Evolutionary conservation across 2,329 filamentous ascomycete species (phyloP), one percentile per base, ranked within the genome.

Genomic region (Trichothecium sympodiale): DNA sequence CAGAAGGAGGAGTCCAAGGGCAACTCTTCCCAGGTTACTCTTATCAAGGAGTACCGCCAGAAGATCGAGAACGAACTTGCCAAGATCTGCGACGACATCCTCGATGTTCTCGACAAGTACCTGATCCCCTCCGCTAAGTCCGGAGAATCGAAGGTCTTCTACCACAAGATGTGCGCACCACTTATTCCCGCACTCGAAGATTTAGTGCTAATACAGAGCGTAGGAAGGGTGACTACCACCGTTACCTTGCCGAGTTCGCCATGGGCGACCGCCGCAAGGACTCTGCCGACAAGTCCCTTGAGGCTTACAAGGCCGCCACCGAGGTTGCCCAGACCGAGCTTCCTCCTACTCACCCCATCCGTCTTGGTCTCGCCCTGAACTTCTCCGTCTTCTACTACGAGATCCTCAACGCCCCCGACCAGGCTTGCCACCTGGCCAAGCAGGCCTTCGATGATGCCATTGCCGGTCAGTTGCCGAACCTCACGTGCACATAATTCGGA

Each of bases 361-460:
- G 89, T 56, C 85, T 96, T 48, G 89, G 89, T 64, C 82, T 96
- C 55, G 89, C 89, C 50, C 80, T 96, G 53, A 96, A 95, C 82
- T 95, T 96, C 79, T 94, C 88, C 47, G 88, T 95, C 57, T 96
- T 95, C 77, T 96, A 96, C 81, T 98, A 98, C 65, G 91, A 98
- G 79, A 98, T 96, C 62, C 75, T 96, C 56, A 98, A 96, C 75
- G 87, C 89, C 30, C 89, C 89, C 46, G 91, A 96, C 64, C 89
- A 93, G 71, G 89, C 88, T 59, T 95, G 89, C 80, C 88, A 94
- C 65, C 80, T 95, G 51, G 89, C 89, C 66, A 96, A 96, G 80
- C 89, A 96, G 74, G 89, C 91, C 35, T 96, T 96, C 59, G 89
- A 96, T 61, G 89, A 96, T 66, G 89, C 89, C 49, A 95, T 95